A percentile compares a stretch with the other conserved stretches of the same genome.
Evolutionary conservation across 257 asterid genomes (phyloP).

Genomic region (Plantago elongata): DNA sequence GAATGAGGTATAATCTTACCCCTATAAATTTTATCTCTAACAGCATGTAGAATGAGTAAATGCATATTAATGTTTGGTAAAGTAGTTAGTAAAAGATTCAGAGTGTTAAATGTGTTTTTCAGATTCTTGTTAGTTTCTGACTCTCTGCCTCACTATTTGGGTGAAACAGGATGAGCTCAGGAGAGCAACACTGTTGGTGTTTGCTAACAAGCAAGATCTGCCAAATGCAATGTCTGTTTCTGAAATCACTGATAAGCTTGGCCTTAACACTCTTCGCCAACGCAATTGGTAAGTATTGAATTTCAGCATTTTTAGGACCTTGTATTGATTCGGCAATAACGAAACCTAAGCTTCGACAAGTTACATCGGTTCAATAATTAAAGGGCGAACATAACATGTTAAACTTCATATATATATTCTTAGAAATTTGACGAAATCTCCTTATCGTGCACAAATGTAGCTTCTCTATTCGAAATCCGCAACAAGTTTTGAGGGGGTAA

Average conservation of each 20-base stretch:
- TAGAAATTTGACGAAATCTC: too few relatives aligned
- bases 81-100: constrained; percentile 4
- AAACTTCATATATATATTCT: too few relatives aligned
- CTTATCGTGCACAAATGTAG: too few relatives aligned
- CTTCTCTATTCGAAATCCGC: too few relatives aligned
- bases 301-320: neutral
- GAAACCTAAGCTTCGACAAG: neutral
- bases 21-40: neutral
- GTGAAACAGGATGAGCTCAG: constrained; percentile 36
- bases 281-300: constrained; percentile 32
- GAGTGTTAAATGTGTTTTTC: constrained; percentile 4
- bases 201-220: constrained; percentile 48
- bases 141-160: constrained; percentile 1
- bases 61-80: constrained; percentile 11
- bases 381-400: neutral
- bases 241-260: constrained; percentile 42
- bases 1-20: constrained; percentile 26
- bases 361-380: neutral
- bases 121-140: neutral
- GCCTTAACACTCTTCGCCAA: constrained; percentile 33
- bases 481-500: too few relatives aligned
- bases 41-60: constrained; percentile 8
- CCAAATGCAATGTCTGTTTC: constrained; percentile 40
- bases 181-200: constrained; percentile 33
- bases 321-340: neutral